Conservation (phyloP, 139 green algal genomes). For the Tetradesmus lagerheimii region DNA sequence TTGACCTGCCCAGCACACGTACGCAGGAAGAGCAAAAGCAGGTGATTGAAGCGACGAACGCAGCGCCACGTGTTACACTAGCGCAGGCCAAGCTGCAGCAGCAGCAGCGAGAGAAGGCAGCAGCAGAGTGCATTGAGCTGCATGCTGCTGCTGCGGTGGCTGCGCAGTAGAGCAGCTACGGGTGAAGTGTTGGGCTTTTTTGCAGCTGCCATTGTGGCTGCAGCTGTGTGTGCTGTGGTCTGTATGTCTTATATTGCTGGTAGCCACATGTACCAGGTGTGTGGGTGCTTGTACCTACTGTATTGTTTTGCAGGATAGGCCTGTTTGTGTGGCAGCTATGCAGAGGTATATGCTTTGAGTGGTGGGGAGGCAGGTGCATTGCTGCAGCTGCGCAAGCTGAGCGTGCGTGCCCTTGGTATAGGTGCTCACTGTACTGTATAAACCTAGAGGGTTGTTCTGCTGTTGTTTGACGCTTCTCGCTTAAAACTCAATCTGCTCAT, state of each 20-base stretch:
- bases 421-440: too few relatives aligned
- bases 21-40: background rate
- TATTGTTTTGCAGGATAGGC: background rate
- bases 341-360: too few relatives aligned
- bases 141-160: background rate
- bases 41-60: background rate
- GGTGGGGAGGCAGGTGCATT: too few relatives aligned
- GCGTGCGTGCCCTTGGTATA: too few relatives aligned
- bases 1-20: constrained; percentile 47
- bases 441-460: background rate
- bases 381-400: too few relatives aligned
- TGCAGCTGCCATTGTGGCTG: background rate
- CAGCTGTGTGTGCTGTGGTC: background rate
- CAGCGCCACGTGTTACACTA: constrained; percentile 8
- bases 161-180: background rate
- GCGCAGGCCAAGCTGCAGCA: constrained; percentile 20
- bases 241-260: background rate
- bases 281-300: background rate
- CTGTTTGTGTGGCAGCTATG: background rate
- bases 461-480: background rate
- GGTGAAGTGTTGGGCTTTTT: background rate
- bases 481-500: background rate
- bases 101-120: constrained; percentile 9
- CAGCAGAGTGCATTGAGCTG: background rate
- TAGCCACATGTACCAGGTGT: background rate